These are phyloP conservation scores for Rhodotorula graminis DNA, from an alignment of 768 basidiomycete species.

Conservation along the genomic window DNA sequence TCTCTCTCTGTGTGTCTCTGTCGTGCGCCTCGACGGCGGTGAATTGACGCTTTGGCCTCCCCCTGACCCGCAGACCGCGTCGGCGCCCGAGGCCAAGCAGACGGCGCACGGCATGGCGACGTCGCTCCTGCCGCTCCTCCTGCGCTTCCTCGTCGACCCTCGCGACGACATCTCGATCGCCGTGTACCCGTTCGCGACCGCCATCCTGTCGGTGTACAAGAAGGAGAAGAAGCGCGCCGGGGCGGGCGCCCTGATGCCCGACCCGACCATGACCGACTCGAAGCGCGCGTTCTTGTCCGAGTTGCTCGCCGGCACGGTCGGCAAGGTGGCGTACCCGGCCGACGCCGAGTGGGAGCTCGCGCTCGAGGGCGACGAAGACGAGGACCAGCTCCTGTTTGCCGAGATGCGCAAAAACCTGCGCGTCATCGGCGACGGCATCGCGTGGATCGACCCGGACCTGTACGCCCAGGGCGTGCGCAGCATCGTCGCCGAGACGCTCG, in stretches of 20 bases:
- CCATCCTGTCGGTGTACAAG: slow-evolving; percentile 74
- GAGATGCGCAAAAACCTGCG: slow-evolving; percentile 84
- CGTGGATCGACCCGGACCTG: slow-evolving; percentile 76
- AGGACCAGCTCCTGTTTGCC: slow-evolving; percentile 81
- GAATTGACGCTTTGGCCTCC: neutral
- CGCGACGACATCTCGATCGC: slow-evolving; percentile 84
- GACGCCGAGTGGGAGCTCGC: slow-evolving; percentile 52
- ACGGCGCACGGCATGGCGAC: slow-evolving; percentile 9
- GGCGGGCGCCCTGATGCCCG: slow-evolving; percentile 52
- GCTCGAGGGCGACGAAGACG: slow-evolving; percentile 67
- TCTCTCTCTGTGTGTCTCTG: no score
- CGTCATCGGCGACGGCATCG: slow-evolving; percentile 77
- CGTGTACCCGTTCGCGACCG: slow-evolving; percentile 72
- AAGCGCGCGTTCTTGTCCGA: slow-evolving; percentile 71
- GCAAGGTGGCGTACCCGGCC: slow-evolving; percentile 82
- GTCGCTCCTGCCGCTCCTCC: slow-evolving; percentile 65
- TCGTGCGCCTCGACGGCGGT: no score
- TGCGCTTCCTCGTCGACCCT: slow-evolving; percentile 82
- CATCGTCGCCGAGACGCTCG: slow-evolving; percentile 69
- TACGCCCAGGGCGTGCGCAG: slow-evolving; percentile 71
- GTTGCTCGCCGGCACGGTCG: slow-evolving; percentile 69
- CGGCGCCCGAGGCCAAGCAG: slow-evolving; percentile 12
- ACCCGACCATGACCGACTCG: slow-evolving; percentile 48
- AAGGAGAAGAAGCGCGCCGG: slow-evolving; percentile 52
- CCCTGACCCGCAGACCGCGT: slow-evolving; percentile 8